Conservation (phyloP, 75 land plant genomes). For the Larix kaempferi region DNA sequence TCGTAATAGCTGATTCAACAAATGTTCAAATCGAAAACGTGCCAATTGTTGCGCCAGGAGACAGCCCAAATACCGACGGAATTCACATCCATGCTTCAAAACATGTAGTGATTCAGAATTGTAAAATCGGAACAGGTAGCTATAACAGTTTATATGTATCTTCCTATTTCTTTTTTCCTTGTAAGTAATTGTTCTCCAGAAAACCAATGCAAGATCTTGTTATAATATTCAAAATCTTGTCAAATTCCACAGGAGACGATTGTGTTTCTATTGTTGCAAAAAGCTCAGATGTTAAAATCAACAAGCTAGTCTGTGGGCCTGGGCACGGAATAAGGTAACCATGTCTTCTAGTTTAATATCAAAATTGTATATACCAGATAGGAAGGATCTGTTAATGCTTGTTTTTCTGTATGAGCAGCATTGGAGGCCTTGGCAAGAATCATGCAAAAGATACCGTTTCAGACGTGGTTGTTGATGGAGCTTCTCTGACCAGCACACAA, state of each 20-base stretch:
- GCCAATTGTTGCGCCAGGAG: slow-evolving; percentile 52
- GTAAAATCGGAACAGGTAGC: too few species aligned
- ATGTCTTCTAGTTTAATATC: too few species aligned
- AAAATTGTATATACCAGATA: too few species aligned
- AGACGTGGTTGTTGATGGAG: slow-evolving; percentile 22
- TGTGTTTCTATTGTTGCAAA: slow-evolving; percentile 54
- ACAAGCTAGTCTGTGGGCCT: slow-evolving; percentile 49
- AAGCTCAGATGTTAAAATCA: slow-evolving; percentile 19
- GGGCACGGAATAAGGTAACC: slow-evolving; percentile 63
- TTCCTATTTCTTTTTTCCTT: too few species aligned
- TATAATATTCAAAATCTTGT: too few species aligned
- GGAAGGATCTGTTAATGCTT: too few species aligned
- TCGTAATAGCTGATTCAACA: slow-evolving; percentile 43
- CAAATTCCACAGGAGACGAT: slow-evolving; percentile 41
- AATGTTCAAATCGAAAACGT: slow-evolving; percentile 42
- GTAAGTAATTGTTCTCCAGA: too few species aligned
- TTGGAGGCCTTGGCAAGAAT: slow-evolving; percentile 37
- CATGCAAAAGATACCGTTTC: slow-evolving; percentile 23
- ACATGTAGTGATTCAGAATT: too few species aligned
- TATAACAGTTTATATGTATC: too few species aligned
- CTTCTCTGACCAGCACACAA: slow-evolving; percentile 15
- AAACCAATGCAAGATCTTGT: too few species aligned
- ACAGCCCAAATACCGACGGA: slow-evolving; percentile 98
- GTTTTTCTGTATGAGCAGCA: slow-evolving; percentile 5
- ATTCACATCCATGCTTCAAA: slow-evolving; percentile 45